These are phyloP conservation scores for Mortierella sp. DNA, from an alignment of 371 early-diverging fungal genomes.

Conservation along the genomic window DNA sequence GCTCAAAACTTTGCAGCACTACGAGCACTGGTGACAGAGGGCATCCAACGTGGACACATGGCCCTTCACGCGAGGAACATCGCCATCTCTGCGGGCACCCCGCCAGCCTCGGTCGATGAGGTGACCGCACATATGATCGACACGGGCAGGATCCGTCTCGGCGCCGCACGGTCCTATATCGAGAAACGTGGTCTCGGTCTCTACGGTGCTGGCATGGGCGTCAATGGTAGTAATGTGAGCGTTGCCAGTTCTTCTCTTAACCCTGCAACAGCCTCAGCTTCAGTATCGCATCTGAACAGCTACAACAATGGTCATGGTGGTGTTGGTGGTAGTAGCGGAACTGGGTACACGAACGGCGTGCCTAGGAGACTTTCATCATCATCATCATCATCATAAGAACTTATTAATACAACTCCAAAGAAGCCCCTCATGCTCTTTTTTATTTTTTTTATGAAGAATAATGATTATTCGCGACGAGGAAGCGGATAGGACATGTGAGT, in stretches of 20 bases:
- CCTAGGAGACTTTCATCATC: not conserved
- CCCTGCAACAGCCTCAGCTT: too few species aligned
- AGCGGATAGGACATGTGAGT: slow-evolving; percentile 21
- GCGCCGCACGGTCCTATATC: slow-evolving; percentile 69
- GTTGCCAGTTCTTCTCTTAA: slow-evolving; percentile 3
- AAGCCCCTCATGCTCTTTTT: not conserved
- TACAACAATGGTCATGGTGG: not conserved
- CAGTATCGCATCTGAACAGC: too few species aligned
- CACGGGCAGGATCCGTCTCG: slow-evolving; percentile 65
- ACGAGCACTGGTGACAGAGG: slow-evolving; percentile 77
- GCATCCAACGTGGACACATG: slow-evolving; percentile 82
- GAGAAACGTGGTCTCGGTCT: slow-evolving; percentile 38
- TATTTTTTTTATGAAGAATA: not conserved
- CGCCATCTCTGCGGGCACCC: slow-evolving; percentile 79
- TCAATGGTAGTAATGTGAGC: slow-evolving; percentile 22
- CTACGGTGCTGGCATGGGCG: slow-evolving; percentile 17
- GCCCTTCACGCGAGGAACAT: slow-evolving; percentile 75
- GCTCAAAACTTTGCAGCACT: slow-evolving; percentile 84
- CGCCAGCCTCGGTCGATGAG: slow-evolving; percentile 71
- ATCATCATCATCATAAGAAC: not conserved
- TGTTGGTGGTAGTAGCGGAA: too few species aligned
- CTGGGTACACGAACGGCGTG: too few species aligned
- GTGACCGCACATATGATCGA: slow-evolving; percentile 76
- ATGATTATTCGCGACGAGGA: slow-evolving; percentile 21
- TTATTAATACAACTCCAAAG: not conserved